Evolutionary conservation across 2,329 filamentous ascomycete genomes (phyloP).

Genomic region (Truncatella angustata): DNA sequence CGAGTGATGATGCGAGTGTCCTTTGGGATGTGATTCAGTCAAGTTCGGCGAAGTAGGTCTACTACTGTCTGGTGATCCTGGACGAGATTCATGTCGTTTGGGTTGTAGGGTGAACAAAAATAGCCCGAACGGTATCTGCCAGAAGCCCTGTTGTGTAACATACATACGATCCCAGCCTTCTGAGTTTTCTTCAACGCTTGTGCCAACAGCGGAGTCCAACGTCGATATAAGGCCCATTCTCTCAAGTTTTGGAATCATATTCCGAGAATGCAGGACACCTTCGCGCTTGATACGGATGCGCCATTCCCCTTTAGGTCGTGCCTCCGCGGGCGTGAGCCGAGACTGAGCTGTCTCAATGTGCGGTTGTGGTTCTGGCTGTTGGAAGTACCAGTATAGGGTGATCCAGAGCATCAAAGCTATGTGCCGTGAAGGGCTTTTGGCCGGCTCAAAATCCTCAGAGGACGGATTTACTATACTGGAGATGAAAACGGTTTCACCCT

Average conservation of each 20-base stretch:
- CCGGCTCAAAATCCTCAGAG: constrained; percentile 74
- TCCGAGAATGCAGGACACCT: constrained; percentile 81
- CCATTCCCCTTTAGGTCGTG: constrained; percentile 83
- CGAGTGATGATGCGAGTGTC: constrained; percentile 26
- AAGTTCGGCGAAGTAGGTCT: constrained; percentile 51
- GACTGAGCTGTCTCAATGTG: constrained; percentile 63
- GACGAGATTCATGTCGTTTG: constrained; percentile 32
- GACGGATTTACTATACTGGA: constrained; percentile 87
- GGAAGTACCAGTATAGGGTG: constrained; percentile 96
- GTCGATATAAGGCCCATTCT: constrained; percentile 84
- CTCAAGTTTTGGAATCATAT: constrained; percentile 86
- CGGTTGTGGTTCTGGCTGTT: constrained; percentile 71
- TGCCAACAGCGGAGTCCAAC: constrained; percentile 72
- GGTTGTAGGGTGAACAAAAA: constrained; percentile 86
- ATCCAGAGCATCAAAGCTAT: constrained; percentile 97
- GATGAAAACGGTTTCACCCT: constrained; percentile 82
- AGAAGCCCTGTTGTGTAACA: constrained; percentile 77
- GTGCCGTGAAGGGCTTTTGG: constrained; percentile 78
- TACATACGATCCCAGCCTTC: constrained; percentile 80
- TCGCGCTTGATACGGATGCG: constrained; percentile 79
- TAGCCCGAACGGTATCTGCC: constrained; percentile 84
- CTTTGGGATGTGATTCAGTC: constrained; percentile 25
- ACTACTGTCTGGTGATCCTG: constrained; percentile 52
- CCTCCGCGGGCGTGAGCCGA: constrained; percentile 62
- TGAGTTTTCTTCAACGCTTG: constrained; percentile 57